Conservation (phyloP, 768 basidiomycete genomes). For the Lactifluus rugatus region DNA sequence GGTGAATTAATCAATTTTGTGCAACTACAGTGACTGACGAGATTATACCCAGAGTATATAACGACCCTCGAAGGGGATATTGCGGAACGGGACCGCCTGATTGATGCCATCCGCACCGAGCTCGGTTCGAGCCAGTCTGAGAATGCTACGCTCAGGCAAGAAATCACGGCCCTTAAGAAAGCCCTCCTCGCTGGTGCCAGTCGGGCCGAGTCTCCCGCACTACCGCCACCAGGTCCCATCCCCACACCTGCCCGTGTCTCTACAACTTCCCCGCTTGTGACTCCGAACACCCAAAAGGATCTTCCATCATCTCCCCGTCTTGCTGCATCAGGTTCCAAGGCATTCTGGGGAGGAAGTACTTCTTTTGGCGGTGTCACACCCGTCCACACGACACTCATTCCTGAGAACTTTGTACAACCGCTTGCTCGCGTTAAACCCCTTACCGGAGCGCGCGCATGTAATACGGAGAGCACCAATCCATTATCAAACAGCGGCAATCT, state of each 20-base stretch:
- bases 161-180: slow-evolving; percentile 64
- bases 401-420: slow-evolving; percentile 34
- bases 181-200: slow-evolving; percentile 62
- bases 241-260: slow-evolving; percentile 20
- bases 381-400: slow-evolving; percentile 76
- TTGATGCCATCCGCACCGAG: slow-evolving; percentile 80
- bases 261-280: slow-evolving; percentile 33
- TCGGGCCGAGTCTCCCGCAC: slow-evolving; percentile 30
- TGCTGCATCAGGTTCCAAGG: slow-evolving; percentile 27
- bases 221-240: slow-evolving; percentile 39
- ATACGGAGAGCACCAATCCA: slow-evolving; percentile 64
- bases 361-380: slow-evolving; percentile 62
- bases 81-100: slow-evolving; percentile 81
- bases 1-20: slow-evolving; percentile 36
- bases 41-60: slow-evolving; percentile 65
- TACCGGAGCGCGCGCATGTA: slow-evolving; percentile 16
- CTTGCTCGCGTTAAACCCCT: slow-evolving; percentile 14
- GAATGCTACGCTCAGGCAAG: slow-evolving; percentile 72
- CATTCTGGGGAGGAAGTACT: slow-evolving; percentile 76
- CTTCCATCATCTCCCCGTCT: slow-evolving; percentile 54
- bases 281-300: slow-evolving; percentile 72
- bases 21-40: not conserved
- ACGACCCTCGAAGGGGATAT: slow-evolving; percentile 91
- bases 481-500: slow-evolving; percentile 38
- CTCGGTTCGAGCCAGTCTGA: slow-evolving; percentile 72